These are phyloP conservation scores for Epichloe aotearoae DNA, from an alignment of 2,329 filamentous ascomycete species.

Conservation along the genomic window DNA sequence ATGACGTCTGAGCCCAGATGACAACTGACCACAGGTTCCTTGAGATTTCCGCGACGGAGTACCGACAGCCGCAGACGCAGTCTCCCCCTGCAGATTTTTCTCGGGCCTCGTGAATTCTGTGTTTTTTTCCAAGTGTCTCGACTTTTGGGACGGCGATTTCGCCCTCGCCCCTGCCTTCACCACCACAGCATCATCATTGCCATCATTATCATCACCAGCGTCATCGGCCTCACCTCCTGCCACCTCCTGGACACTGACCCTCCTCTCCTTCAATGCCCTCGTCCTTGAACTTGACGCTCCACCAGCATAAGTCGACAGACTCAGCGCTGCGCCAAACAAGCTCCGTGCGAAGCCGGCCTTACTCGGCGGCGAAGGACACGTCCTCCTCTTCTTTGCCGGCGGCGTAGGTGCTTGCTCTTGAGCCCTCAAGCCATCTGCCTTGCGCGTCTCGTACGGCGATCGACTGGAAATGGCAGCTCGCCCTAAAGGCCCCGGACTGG, in stretches of 20 bases:
- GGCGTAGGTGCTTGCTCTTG: constrained; percentile 9
- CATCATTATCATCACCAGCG: constrained; percentile 2
- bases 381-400: constrained; percentile 16
- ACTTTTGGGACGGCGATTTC: not conserved
- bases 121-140: not conserved
- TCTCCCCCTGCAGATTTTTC: not conserved
- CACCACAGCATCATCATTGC: constrained; percentile 7
- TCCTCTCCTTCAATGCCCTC: constrained; percentile 11
- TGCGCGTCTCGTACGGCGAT: constrained; percentile 22
- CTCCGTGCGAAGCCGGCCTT: constrained; percentile 21
- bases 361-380: constrained; percentile 18
- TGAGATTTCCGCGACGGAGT: not conserved
- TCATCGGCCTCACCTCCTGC: not conserved
- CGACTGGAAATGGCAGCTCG: constrained; percentile 19
- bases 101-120: not conserved
- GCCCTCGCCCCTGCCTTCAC: constrained; percentile 1
- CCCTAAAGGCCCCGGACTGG: constrained; percentile 17
- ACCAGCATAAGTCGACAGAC: constrained; percentile 14
- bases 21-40: not conserved
- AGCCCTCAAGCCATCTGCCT: constrained; percentile 6
- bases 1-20: not conserved
- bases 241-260: constrained; percentile 7
- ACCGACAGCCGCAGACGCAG: not conserved
- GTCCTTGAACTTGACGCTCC: constrained; percentile 8
- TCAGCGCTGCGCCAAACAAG: constrained; percentile 22